phyloP scores from a whole-genome alignment of 2,329 filamentous ascomycete species.

The Arthrobotrys megalospora region DNA sequence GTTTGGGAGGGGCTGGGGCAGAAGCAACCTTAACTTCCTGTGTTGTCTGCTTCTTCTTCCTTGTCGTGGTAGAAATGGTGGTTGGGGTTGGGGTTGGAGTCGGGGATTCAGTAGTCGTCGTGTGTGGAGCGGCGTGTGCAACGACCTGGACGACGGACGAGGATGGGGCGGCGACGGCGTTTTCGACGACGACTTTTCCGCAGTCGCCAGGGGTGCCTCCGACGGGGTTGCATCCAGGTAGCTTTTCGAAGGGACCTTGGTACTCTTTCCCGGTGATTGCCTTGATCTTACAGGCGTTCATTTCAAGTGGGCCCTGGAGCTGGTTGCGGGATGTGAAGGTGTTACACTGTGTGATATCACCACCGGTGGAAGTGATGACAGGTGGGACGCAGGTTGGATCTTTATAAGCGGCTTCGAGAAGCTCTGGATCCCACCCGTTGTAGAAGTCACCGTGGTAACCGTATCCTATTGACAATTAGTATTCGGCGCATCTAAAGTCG shows the following conservation, averaged over 20 bases:
- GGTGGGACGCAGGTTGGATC: slow-evolving; percentile 57
- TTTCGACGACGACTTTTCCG: slow-evolving; percentile 32
- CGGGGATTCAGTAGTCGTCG: not conserved
- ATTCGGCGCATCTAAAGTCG: slow-evolving; percentile 37
- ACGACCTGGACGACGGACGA: slow-evolving; percentile 3
- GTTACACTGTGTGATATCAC: slow-evolving; percentile 36
- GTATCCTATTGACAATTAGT: slow-evolving; percentile 66
- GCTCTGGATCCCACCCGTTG: slow-evolving; percentile 69
- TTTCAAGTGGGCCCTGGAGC: slow-evolving; percentile 36
- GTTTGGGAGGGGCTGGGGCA: slow-evolving; percentile 10
- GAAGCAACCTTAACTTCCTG: slow-evolving; percentile 12
- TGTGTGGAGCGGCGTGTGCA: not conserved
- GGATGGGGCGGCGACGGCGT: slow-evolving; percentile 19
- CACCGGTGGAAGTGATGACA: slow-evolving; percentile 26
- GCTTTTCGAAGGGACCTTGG: slow-evolving; percentile 64
- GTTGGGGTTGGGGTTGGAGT: slow-evolving; percentile 33
- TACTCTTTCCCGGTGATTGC: slow-evolving; percentile 25
- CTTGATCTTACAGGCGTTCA: slow-evolving; percentile 42
- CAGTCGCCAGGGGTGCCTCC: slow-evolving; percentile 27
- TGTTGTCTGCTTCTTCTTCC: slow-evolving; percentile 4
- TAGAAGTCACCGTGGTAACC: slow-evolving; percentile 73
- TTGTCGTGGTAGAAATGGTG: slow-evolving; percentile 46
- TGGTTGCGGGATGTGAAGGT: slow-evolving; percentile 38
- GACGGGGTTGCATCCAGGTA: slow-evolving; percentile 73
- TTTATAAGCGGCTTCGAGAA: slow-evolving; percentile 67